Conservation (phyloP, 306 rosid species). For the Biancaea sappan region DNA sequence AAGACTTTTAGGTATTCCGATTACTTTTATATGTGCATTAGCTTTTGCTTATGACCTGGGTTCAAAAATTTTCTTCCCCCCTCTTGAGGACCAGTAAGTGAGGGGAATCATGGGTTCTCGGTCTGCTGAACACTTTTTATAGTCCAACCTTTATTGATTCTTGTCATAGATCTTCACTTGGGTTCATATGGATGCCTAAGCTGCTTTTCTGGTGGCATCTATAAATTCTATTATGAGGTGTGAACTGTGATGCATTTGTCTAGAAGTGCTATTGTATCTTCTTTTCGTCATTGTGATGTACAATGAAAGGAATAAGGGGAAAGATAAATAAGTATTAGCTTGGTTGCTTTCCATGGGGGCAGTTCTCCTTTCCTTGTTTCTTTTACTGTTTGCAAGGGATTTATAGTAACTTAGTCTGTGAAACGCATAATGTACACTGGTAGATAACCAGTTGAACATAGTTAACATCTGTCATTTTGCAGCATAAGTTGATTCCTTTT, state of each 20-base stretch:
- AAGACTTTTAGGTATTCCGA: background rate
- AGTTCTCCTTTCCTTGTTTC: background rate
- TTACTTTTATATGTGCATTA: background rate
- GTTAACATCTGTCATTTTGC: constrained; percentile 5
- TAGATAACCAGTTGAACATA: background rate
- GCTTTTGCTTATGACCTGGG: constrained; percentile 6
- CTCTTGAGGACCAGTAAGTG: constrained; percentile 14
- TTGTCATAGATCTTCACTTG: background rate
- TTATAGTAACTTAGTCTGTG: background rate
- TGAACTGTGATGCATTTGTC: background rate
- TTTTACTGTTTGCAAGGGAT: background rate
- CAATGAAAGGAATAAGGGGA: no score
- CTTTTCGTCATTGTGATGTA: background rate
- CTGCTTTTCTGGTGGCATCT: background rate
- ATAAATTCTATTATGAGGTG: background rate
- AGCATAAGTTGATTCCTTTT: background rate
- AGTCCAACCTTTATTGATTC: background rate
- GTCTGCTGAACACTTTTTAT: background rate
- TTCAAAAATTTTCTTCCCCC: background rate
- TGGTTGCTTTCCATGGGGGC: background rate
- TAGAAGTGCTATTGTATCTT: background rate
- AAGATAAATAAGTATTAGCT: background rate
- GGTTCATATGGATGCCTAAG: background rate
- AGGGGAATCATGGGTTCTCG: background rate
- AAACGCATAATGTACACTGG: background rate